Conservation (phyloP, 768 basidiomycete species). For the Agaricus blazei region DNA sequence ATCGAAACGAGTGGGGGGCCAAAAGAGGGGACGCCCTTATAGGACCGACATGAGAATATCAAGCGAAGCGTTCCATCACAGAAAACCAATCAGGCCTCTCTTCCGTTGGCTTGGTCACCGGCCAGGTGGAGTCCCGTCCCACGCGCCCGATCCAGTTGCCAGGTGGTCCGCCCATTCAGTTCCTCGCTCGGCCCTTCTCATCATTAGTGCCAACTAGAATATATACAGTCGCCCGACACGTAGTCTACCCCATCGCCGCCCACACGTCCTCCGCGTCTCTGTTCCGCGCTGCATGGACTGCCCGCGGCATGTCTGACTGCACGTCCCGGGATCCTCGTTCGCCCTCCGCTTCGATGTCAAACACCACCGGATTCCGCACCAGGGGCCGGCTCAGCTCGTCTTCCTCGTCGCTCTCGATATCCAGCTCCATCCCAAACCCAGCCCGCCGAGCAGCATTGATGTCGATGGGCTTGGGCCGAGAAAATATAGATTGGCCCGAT, state of each 20-base stretch:
- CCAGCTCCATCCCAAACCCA: conserved; percentile 66
- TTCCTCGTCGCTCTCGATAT: conserved; percentile 63
- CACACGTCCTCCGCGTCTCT: conserved; percentile 67
- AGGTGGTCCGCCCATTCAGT: too few species aligned
- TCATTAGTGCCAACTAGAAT: not conserved
- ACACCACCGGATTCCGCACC: conserved; percentile 55
- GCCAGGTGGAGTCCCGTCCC: not conserved
- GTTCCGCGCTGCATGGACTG: conserved; percentile 46
- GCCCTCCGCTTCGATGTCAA: conserved; percentile 42
- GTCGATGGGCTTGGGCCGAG: conserved; percentile 82
- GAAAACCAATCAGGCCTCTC: not conserved
- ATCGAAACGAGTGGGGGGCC: conserved; percentile 14
- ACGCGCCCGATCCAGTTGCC: not conserved
- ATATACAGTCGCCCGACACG: not conserved
- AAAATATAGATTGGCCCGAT: conserved; percentile 86
- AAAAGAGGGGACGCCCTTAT: conserved; percentile 12
- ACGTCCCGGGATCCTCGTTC: conserved; percentile 19
- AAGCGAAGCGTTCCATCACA: not conserved
- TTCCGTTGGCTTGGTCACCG: not conserved
- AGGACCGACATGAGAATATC: conserved; percentile 5
- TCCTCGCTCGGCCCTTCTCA: not conserved
- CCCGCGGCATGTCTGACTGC: conserved; percentile 51
- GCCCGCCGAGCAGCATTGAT: conserved; percentile 65
- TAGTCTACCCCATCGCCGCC: conserved; percentile 48
- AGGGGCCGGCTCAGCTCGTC: conserved; percentile 56